phyloP scores from a whole-genome alignment of 73 alveolate genomes.

The Paramecium pentaurelia region DNA sequence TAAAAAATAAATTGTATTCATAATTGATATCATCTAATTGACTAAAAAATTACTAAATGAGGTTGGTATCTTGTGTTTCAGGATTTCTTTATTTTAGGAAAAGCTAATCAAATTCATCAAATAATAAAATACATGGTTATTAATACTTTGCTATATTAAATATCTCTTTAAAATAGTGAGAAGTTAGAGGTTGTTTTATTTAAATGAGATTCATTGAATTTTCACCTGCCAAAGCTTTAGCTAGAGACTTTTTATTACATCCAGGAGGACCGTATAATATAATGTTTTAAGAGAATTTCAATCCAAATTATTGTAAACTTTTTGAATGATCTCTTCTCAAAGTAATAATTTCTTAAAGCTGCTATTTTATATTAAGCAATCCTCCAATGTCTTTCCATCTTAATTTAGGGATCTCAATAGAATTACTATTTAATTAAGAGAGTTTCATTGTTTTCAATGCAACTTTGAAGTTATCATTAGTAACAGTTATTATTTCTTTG shows the following conservation, averaged over 20 bases:
- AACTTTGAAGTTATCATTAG: constrained; percentile 92
- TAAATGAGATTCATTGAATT: constrained; percentile 78
- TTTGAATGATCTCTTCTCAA: constrained; percentile 96
- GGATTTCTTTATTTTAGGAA: constrained; percentile 81
- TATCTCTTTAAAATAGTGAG: constrained; percentile 81
- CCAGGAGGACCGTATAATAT: constrained; percentile 70
- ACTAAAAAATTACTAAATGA: constrained; percentile 85
- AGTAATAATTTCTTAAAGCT: constrained; percentile 91
- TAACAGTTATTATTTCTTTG: constrained; percentile 93
- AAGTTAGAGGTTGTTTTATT: constrained; percentile 76
- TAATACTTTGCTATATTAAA: constrained; percentile 82
- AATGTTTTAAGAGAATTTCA: constrained; percentile 67
- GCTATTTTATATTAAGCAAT: constrained; percentile 87
- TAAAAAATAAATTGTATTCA: constrained; percentile 93
- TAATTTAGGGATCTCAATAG: constrained; percentile 93
- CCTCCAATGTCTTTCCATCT: constrained; percentile 99
- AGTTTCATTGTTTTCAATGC: constrained; percentile 89
- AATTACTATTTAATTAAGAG: constrained; percentile 73
- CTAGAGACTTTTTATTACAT: constrained; percentile 66
- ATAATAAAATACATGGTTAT: constrained; percentile 85
- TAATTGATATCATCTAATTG: constrained; percentile 97
- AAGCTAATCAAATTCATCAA: constrained; percentile 81
- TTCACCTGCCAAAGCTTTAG: constrained; percentile 80
- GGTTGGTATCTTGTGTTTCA: constrained; percentile 95
- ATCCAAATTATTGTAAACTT: constrained; percentile 74